phyloP scores from a whole-genome alignment of 164 flowering plant genomes.

The Vitis rotundifolia region DNA sequence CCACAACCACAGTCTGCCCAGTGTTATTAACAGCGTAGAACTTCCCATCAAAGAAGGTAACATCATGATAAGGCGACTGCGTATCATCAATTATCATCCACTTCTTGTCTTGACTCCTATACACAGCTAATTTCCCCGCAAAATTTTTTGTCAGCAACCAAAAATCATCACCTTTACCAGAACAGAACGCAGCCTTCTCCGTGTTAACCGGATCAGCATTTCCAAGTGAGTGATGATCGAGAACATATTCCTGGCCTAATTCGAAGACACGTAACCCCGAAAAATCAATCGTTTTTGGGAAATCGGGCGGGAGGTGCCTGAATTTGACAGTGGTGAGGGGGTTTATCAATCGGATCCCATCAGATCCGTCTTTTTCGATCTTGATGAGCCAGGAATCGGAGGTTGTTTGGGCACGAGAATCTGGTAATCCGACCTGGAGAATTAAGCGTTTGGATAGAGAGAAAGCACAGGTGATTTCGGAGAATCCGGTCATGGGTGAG shows the following conservation, averaged over 20 bases:
- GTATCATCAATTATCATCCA: constrained; percentile 58
- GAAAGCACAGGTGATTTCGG: constrained; percentile 40
- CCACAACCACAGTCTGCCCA: constrained; percentile 51
- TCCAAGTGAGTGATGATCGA: constrained; percentile 32
- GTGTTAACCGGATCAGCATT: constrained; percentile 37
- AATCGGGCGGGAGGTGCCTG: constrained; percentile 21
- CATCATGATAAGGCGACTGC: constrained; percentile 64
- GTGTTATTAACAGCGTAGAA: constrained; percentile 64
- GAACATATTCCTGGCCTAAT: constrained; percentile 47
- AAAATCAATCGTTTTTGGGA: constrained; percentile 34
- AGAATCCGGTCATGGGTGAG: constrained; percentile 35
- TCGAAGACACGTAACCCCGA: constrained; percentile 32
- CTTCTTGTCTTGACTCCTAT: constrained; percentile 36
- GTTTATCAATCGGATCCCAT: constrained; percentile 27
- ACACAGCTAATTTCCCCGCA: constrained; percentile 63
- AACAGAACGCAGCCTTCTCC: constrained; percentile 58
- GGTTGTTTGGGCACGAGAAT: neutral
- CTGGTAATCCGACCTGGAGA: constrained; percentile 25
- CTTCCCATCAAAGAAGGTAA: constrained; percentile 37
- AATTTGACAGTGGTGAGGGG: constrained; percentile 38
- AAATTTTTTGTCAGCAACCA: constrained; percentile 61
- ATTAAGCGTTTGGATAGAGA: constrained; percentile 48
- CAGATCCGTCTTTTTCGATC: constrained; percentile 33
- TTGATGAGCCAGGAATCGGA: constrained; percentile 52
- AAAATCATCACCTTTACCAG: constrained; percentile 13